phyloP scores from a whole-genome alignment of 2,329 filamentous ascomycete species.

The Davidsoniella eucalypti region DNA sequence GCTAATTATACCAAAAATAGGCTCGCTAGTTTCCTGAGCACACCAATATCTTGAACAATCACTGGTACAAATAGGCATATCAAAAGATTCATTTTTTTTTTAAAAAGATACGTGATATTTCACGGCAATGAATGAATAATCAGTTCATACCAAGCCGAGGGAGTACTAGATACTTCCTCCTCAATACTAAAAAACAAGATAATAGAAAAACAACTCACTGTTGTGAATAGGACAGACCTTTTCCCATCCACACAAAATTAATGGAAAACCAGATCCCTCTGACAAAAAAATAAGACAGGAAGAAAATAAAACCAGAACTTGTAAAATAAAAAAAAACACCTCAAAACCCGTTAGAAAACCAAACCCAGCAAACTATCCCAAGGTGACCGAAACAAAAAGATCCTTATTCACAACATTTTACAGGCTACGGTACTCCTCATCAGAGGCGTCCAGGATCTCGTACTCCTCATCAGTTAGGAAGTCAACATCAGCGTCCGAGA shows the following conservation, averaged over 20 bases:
- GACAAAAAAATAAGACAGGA: neutral
- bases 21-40: no score
- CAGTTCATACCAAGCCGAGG: neutral
- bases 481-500: conserved; percentile 52
- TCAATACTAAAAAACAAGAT: neutral
- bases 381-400: neutral
- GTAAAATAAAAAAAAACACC: conserved; percentile 9
- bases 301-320: neutral
- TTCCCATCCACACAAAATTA: neutral
- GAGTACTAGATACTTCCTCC: neutral
- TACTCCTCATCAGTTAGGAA: conserved; percentile 98
- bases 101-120: neutral
- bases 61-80: no score
- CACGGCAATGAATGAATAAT: no score
- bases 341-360: neutral
- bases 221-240: neutral
- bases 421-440: conserved; percentile 59
- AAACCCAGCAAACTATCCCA: conserved; percentile 8
- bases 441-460: conserved; percentile 87
- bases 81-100: no score
- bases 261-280: neutral
- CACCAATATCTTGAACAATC: no score
- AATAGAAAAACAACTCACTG: neutral
- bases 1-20: no score
- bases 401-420: conserved; percentile 25